A percentile compares a stretch with the other conserved stretches of the same genome.
Conservation (phyloP, 2,329 filamentous ascomycete species). For the Ciborinia camelliae region DNA sequence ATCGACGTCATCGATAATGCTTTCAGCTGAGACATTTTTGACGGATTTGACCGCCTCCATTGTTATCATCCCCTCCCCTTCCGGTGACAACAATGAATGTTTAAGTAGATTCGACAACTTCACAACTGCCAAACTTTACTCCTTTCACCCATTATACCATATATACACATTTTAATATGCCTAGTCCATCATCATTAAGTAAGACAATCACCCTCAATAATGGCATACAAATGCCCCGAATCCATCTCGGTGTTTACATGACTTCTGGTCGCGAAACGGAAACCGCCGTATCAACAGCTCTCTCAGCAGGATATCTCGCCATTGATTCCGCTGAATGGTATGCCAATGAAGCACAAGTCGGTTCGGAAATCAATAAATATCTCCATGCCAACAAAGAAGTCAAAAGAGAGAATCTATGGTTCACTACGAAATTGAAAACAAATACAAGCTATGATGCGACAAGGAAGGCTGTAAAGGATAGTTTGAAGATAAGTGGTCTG, state of each 20-base stretch:
- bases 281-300: constrained; percentile 46
- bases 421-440: constrained; percentile 73
- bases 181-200: constrained; percentile 3
- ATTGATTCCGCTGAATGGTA: constrained; percentile 56
- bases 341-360: constrained; percentile 68
- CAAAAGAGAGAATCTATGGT: constrained; percentile 68
- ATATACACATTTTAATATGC: not conserved
- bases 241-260: constrained; percentile 73
- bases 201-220: constrained; percentile 14
- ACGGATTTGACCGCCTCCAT: not conserved
- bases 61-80: not conserved
- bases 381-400: constrained; percentile 51
- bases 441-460: constrained; percentile 63
- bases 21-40: not conserved
- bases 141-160: not conserved
- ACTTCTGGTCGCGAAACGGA: constrained; percentile 60
- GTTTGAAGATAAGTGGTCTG: constrained; percentile 61
- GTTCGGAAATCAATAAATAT: constrained; percentile 59
- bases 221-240: constrained; percentile 58
- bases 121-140: not conserved
- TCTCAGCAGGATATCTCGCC: constrained; percentile 50
- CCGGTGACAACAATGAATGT: no score
- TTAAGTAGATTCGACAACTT: not conserved
- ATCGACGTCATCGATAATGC: constrained; percentile 11
- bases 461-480: constrained; percentile 61